Evolutionary conservation across 2,329 filamentous ascomycete genomes (phyloP).

Genomic region (Colletotrichum tabaci): DNA sequence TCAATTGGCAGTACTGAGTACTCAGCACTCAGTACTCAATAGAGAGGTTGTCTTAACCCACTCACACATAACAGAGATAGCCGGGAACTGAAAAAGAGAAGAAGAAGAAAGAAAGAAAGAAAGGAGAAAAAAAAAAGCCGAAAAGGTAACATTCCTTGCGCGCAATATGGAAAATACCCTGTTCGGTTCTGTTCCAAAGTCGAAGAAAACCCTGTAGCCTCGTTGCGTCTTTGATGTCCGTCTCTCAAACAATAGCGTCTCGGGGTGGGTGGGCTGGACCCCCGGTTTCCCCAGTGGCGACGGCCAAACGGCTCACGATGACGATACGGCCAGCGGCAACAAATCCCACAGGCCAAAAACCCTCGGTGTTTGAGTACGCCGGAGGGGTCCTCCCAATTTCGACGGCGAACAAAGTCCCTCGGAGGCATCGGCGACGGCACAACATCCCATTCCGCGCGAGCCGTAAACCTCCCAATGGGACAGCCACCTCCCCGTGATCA

Average conservation of each 20-base stretch:
- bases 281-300: constrained; percentile 12
- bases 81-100: background rate
- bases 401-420: background rate
- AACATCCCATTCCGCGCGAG: background rate
- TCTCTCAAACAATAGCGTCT: constrained; percentile 23
- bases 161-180: constrained; percentile 17
- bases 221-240: constrained; percentile 14
- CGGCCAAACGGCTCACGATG: background rate
- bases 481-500: constrained; percentile 18
- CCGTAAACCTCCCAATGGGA: constrained; percentile 29
- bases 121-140: no score
- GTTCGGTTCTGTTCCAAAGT: constrained; percentile 14
- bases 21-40: no score
- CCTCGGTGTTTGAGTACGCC: background rate
- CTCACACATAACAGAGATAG: constrained; percentile 1
- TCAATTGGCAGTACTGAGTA: constrained; percentile 18
- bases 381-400: no score
- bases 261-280: no score
- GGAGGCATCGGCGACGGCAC: background rate
- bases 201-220: background rate
- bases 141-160: background rate
- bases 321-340: background rate
- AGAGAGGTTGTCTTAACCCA: constrained; percentile 8
- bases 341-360: background rate
- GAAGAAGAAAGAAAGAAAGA: no score